These are phyloP conservation scores for Durusdinium trenchii DNA, from an alignment of 73 alveolate species.

Conservation along the genomic window DNA sequence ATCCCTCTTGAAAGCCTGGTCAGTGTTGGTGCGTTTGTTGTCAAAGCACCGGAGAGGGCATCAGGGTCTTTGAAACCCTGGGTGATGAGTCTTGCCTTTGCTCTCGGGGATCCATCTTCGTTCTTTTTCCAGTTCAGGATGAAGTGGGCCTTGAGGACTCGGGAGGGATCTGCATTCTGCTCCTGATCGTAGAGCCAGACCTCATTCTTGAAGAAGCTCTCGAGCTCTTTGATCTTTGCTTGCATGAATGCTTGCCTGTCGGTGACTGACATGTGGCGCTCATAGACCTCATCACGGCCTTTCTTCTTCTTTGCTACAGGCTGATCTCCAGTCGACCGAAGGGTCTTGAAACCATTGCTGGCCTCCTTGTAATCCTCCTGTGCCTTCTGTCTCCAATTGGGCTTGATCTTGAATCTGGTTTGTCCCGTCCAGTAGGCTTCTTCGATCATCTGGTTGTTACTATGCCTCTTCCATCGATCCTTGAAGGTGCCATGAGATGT, in stretches of 20 bases:
- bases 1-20: not conserved
- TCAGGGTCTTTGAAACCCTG: not conserved
- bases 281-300: not conserved
- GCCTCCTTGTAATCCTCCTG: not conserved
- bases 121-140: not conserved
- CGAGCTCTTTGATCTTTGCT: not conserved
- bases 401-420: not conserved
- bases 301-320: not conserved
- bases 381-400: not conserved
- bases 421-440: not conserved
- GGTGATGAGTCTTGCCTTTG: not conserved
- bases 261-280: not conserved
- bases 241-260: not conserved
- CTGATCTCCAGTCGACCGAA: not conserved
- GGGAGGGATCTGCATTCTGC: not conserved
- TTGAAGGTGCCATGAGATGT: no score
- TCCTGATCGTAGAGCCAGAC: not conserved
- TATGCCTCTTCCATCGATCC: not conserved
- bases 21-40: not conserved
- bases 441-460: not conserved
- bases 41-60: no score
- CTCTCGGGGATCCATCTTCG: not conserved
- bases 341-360: not conserved
- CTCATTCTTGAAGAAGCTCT: not conserved
- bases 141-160: slow-evolving; percentile 9